Evolutionary conservation across 2,329 filamentous ascomycete species (phyloP), one percentile per base, ranked within the genome.

Genomic region (Ophiostoma sp.): DNA sequence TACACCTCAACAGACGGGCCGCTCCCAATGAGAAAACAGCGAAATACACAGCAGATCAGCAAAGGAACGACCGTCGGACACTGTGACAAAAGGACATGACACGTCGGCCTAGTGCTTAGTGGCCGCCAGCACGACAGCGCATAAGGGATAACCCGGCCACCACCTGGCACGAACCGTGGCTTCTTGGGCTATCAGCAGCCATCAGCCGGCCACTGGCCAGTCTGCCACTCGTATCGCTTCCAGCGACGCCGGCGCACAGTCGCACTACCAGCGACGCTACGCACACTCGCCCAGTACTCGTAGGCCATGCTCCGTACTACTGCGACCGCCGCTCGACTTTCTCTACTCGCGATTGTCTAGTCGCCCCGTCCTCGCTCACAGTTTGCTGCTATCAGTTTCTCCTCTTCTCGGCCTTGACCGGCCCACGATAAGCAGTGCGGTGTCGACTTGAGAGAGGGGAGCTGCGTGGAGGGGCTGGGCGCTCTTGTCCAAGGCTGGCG

Each of bases 41-140:
- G 9, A 52, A 7, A 52, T 3, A 8, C 18, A n/a, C 11, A 12
- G 9, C 45, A 52, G n/a, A 47, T n/a, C n/a, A 16, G 6, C 14
- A 49, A 55, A 3, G 3, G 4, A 52, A 18, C n/a, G 4, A 42
- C 36, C 36, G 36, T 42, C 58, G 58, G 58, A 62, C 58, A 14
- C 58, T 62, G 58, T 16, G 58, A 62, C 58, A 62, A 36, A 40
- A n/a, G 12, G 38, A 62, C 36, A 60, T 38, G 55, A 62, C 36
- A 55, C 49, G 49, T 41, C 36, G 36, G 58, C 16, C 58, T 62
- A 62, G 58, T 36, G 42, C 11, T 27, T 55, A 55, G 49, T 55
- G 49, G 49, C 49, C 49, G 49, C n/a, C n/a, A 55, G 49, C 18
- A 55, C 45, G n/a, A 55, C 12, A 0, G n/a, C 8, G 49, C 5